These are phyloP conservation scores for Steccherinum ochraceum DNA, from an alignment of 768 basidiomycete genomes.

Conservation along the genomic window DNA sequence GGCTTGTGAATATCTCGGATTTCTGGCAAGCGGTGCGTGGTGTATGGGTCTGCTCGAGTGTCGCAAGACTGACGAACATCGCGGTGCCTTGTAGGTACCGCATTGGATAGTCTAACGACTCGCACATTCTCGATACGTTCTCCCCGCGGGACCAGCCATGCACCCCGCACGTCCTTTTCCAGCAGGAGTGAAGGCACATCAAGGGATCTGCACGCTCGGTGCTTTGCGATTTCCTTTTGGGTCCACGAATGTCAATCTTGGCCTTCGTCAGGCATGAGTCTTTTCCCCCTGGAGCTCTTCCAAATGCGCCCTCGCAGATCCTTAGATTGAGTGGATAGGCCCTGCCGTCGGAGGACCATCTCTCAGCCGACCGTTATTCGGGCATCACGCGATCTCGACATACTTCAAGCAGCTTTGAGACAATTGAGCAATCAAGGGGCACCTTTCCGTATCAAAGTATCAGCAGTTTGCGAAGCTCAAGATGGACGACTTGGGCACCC, in stretches of 20 bases:
- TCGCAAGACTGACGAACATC: no score
- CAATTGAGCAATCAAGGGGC: neutral
- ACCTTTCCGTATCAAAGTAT: neutral
- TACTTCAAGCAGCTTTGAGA: neutral
- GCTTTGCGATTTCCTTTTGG: neutral
- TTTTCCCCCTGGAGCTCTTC: neutral
- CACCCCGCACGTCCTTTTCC: no score
- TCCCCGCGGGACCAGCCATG: no score
- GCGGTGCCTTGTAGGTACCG: no score
- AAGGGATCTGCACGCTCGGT: neutral
- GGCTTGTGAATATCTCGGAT: no score
- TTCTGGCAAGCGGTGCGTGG: no score
- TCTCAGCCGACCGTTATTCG: neutral
- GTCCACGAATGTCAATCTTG: neutral
- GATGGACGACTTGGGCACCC: neutral
- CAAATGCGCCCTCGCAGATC: neutral
- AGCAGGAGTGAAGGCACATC: neutral
- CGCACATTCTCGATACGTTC: no score
- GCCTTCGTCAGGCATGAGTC: neutral
- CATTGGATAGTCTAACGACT: no score
- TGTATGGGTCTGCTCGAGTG: no score
- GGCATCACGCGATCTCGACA: neutral
- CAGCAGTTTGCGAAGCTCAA: neutral
- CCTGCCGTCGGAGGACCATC: neutral
- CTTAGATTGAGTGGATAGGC: neutral